Evolutionary conservation across 768 basidiomycete species (phyloP), one percentile per base, ranked within the genome.

Genomic region (Gymnopilus dilepis): DNA sequence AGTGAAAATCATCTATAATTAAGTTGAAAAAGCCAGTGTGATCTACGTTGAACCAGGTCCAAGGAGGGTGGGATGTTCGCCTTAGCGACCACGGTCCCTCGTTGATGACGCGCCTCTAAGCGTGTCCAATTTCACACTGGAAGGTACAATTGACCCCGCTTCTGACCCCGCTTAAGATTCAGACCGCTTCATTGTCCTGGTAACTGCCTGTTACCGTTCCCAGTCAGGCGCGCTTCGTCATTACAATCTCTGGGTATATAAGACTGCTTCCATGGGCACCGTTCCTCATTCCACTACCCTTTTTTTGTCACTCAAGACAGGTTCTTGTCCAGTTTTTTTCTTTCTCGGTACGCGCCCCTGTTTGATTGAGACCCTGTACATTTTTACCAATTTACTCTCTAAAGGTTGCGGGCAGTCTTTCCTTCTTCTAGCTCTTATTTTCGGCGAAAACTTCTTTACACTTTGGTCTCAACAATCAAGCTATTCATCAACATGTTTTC

Each of bases 281-380:
- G 52, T 68, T 65, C 56, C 60, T 63, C 62, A 71, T 73, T 71
- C 72, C 73, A 67, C 67, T 70, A 72, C 76, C 66, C 74, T 73
- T 72, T 15, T 68, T 74, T 74, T 74, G 71, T 71, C 70, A 73
- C 75, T 73, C 82, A 83, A 82, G 82, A 81, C 83, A 76, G 83
- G 82, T 79, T 83, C 80, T 82, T 82, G 80, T 76, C 71, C 65
- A 59, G 62, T 64, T 69, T 69, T 65, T 56, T 47, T 68, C 60
- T 65, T 70, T 64, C 67, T 73, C 69, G 62, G 74, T 78, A 53
- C 24, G 71, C 72, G 38, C 13, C 53, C 57, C 41, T 28, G 11
- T 38, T 31, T 37, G 57, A 21, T 52, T 19, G 22, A 28, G 37
- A 12, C 5, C 43, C 6, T 24, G 24, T 9, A 42, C 34, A 38